phyloP scores from a whole-genome alignment of 768 basidiomycete genomes.

The Naganishia antarctica region DNA sequence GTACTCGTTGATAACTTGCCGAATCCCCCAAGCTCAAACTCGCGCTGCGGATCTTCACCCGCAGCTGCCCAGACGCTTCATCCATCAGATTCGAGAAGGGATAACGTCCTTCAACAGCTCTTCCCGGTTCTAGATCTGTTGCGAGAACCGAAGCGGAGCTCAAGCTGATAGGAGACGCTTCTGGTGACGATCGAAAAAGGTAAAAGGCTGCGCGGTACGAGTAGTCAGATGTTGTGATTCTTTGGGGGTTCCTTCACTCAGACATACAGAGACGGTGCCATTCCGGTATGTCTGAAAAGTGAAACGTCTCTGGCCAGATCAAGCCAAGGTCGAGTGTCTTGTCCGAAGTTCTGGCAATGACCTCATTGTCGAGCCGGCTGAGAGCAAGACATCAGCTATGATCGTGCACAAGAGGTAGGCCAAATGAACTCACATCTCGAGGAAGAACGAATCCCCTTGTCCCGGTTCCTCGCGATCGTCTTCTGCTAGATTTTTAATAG shows the following conservation, averaged over 20 bases:
- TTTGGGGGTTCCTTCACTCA: background rate
- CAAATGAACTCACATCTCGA: constrained; percentile 12
- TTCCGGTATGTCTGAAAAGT: constrained; percentile 13
- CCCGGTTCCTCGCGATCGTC: constrained; percentile 8
- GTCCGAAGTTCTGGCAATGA: constrained; percentile 4
- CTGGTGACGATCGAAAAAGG: background rate
- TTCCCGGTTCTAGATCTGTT: background rate
- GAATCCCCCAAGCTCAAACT: background rate
- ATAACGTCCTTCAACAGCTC: background rate
- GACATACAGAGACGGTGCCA: constrained; percentile 17
- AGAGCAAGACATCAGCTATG: background rate
- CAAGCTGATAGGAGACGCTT: background rate
- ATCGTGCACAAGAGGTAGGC: background rate
- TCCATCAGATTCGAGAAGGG: constrained; percentile 2
- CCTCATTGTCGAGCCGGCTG: constrained; percentile 13
- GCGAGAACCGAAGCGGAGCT: constrained; percentile 1
- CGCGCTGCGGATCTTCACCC: constrained; percentile 3
- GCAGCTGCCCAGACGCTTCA: constrained; percentile 3
- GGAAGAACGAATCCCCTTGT: constrained; percentile 17
- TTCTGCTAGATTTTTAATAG: constrained; percentile 20
- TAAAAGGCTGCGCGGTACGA: background rate
- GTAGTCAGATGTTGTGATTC: no score
- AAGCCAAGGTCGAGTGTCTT: background rate
- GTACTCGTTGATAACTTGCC: background rate
- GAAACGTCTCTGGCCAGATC: constrained; percentile 19